Conservation (phyloP, 805 yeast species). For the Spathaspora sp. region DNA sequence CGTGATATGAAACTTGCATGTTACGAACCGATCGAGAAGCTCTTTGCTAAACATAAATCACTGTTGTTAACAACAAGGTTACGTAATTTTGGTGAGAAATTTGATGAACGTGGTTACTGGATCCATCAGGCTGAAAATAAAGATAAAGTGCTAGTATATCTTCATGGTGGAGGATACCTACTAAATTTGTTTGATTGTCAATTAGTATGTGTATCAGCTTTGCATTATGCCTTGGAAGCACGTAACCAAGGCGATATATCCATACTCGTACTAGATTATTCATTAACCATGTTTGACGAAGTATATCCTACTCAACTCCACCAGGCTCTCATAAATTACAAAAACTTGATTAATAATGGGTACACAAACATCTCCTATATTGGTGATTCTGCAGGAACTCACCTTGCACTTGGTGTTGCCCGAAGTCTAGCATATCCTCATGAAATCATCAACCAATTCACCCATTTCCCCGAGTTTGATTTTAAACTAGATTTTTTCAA, state of each 20-base stretch:
- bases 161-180: constrained; percentile 39
- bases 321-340: constrained; percentile 26
- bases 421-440: constrained; percentile 28
- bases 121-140: constrained; percentile 23
- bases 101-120: constrained; percentile 30
- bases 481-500: not conserved
- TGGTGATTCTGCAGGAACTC: constrained; percentile 45
- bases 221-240: constrained; percentile 22
- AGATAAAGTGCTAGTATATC: constrained; percentile 18
- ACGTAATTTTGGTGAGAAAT: constrained; percentile 12
- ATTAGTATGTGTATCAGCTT: constrained; percentile 22
- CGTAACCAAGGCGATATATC: constrained; percentile 13
- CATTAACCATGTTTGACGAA: constrained; percentile 24
- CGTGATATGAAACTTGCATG: constrained; percentile 18
- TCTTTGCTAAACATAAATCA: constrained; percentile 12
- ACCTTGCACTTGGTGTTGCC: constrained; percentile 20
- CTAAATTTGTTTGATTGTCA: constrained; percentile 26
- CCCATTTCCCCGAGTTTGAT: constrained; percentile 14
- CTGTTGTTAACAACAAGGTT: constrained; percentile 10
- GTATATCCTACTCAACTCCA: constrained; percentile 31
- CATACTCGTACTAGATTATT: constrained; percentile 29
- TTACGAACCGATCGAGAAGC: constrained; percentile 17
- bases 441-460: constrained; percentile 22
- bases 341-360: constrained; percentile 17
- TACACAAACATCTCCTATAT: constrained; percentile 26